Evolutionary conservation across 805 yeast genomes (phyloP).

Genomic region (Ogataea ganodermae): DNA sequence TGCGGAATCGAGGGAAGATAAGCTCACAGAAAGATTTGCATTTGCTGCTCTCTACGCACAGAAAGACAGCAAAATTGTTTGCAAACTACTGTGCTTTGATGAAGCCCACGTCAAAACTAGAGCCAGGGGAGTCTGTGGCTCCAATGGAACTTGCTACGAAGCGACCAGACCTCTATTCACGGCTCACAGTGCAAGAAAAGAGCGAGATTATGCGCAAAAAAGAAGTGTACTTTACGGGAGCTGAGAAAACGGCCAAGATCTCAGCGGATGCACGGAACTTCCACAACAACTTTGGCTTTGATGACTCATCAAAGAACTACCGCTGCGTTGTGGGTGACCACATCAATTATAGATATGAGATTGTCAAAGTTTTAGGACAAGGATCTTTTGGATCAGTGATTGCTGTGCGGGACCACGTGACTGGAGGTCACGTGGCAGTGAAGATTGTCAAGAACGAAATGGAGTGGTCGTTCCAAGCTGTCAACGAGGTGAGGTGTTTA

Average conservation of each 20-base stretch:
- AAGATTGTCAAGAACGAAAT: constrained; percentile 75
- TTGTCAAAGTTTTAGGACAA: constrained; percentile 59
- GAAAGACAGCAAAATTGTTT: constrained; percentile 10
- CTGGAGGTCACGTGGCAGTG: constrained; percentile 60
- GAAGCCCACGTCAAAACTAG: background rate
- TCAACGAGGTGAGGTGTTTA: constrained; percentile 71
- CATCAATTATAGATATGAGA: constrained; percentile 71
- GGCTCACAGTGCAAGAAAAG: constrained; percentile 55
- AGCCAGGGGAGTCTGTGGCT: constrained; percentile 8
- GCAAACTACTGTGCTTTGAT: constrained; percentile 7
- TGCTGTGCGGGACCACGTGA: constrained; percentile 66
- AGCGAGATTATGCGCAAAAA: constrained; percentile 57
- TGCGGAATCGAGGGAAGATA: background rate
- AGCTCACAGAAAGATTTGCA: constrained; percentile 14
- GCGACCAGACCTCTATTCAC: constrained; percentile 24
- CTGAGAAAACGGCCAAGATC: constrained; percentile 24
- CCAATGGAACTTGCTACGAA: constrained; percentile 20
- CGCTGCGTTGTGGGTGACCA: constrained; percentile 62
- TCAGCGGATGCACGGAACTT: constrained; percentile 41
- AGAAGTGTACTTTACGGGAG: constrained; percentile 54
- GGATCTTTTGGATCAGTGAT: constrained; percentile 86
- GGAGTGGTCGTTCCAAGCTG: constrained; percentile 75
- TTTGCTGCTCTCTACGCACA: constrained; percentile 8
- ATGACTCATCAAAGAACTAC: constrained; percentile 68
- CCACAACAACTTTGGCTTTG: constrained; percentile 65